phyloP scores from a whole-genome alignment of 208 protist genomes.

The Trypanosoma grayi region DNA sequence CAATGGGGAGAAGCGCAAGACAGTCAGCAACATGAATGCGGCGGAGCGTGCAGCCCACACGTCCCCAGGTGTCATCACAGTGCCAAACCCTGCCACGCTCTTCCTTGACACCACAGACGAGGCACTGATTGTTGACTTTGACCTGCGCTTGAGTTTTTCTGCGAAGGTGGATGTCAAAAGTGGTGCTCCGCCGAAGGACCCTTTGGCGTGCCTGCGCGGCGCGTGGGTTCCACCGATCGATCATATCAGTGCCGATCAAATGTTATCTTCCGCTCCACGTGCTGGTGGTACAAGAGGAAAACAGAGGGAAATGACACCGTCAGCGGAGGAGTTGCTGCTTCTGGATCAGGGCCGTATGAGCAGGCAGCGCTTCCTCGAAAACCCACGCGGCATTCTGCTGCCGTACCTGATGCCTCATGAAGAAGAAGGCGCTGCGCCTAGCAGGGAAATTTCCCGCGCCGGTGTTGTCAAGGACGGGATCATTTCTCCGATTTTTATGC shows the following conservation, averaged over 20 bases:
- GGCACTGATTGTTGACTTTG: slow-evolving; percentile 33
- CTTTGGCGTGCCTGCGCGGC: slow-evolving; percentile 3
- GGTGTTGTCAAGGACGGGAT: background rate
- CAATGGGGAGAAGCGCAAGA: slow-evolving; percentile 20
- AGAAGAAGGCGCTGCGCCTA: background rate
- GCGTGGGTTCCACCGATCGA: slow-evolving; percentile 19
- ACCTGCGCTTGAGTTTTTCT: slow-evolving; percentile 48
- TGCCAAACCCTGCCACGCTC: slow-evolving; percentile 7
- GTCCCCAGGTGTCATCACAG: background rate
- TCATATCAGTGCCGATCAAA: slow-evolving; percentile 1
- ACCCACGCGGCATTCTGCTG: slow-evolving; percentile 50
- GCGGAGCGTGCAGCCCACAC: background rate
- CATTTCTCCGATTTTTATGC: background rate
- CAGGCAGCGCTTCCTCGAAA: slow-evolving; percentile 53
- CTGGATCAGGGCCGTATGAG: slow-evolving; percentile 42
- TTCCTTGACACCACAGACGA: slow-evolving; percentile 39
- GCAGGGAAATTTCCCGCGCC: slow-evolving; percentile 2
- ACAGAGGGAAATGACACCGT: slow-evolving; percentile 21
- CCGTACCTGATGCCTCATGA: slow-evolving; percentile 31
- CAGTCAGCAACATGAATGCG: background rate
- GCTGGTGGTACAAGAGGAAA: slow-evolving; percentile 1
- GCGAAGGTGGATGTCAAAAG: slow-evolving; percentile 46
- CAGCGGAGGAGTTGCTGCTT: slow-evolving; percentile 40
- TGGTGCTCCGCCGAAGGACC: slow-evolving; percentile 30
- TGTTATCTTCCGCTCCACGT: background rate